Evolutionary conservation across 2,329 filamentous ascomycete genomes (phyloP), one percentile per base, ranked within the genome.

Genomic region (Alternaria brassicae): DNA sequence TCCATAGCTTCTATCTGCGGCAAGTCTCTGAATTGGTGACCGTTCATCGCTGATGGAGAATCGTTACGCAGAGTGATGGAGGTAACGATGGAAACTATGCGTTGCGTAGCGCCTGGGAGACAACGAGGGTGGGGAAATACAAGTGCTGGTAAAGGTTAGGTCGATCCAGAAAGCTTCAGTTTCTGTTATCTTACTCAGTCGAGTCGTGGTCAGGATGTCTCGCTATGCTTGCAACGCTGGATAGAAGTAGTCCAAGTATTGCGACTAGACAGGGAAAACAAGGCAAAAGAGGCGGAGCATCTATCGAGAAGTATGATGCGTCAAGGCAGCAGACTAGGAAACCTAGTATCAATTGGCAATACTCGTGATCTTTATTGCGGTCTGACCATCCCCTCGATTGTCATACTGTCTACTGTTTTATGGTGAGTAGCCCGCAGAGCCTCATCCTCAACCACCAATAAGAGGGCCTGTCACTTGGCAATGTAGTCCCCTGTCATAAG

Each of bases 381-480:
- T 66, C 65, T 62, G 61, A 56, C 60, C 63, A 60, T 60, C 57
- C 37, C 58, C 64, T 50, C 60, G 62, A 52, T 61, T 61, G 58
- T 41, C 66, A 68, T 68, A 47, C 56, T 64, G 53, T 59, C 48
- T 61, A 56, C 23, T 69, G 61, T 68, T 76, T 76, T 76, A 77
- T 75, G 71, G 59, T 67, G 36, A 54, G 56, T 53, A 56, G 17
- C 7, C 25, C 58, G 74, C 75, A 77, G 75, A 77, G 75, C 75
- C 75, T 72, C 75, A 77, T 73, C 19, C 13, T 32, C 9, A 48
- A 19, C 53, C 51, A 58, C 60, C 54, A 62, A 68, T 67, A 32
- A 64, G 50, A 57, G 32, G 34, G 28, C 36, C 53, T 56, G 58
- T 39, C 36, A 49, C 60, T 49, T 58, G 48, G 56, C 25, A 32